These are phyloP conservation scores for Scheffersomyces quercinus DNA, from an alignment of 1,139 yeast genomes.

Conservation along the genomic window DNA sequence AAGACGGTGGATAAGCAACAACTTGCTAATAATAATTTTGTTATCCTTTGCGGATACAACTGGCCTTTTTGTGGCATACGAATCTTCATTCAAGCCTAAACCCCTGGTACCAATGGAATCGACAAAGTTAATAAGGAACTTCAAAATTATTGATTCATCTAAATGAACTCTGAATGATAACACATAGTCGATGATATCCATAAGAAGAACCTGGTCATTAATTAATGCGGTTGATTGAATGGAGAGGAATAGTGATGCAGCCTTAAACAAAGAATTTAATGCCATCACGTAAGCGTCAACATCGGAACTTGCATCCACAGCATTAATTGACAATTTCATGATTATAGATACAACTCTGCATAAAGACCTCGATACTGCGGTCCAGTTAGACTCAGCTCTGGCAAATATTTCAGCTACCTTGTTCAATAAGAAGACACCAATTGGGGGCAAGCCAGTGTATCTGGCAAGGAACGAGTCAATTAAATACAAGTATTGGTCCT, in stretches of 20 bases:
- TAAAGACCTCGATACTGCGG: constrained; percentile 59
- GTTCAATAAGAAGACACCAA: constrained; percentile 53
- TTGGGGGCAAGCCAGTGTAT: constrained; percentile 39
- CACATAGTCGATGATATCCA: constrained; percentile 60
- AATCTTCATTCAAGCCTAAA: constrained; percentile 44
- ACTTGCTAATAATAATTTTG: constrained; percentile 55
- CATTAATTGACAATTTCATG: constrained; percentile 39
- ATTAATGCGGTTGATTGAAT: constrained; percentile 48
- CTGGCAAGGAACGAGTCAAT: constrained; percentile 49
- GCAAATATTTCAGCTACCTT: constrained; percentile 49
- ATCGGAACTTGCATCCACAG: constrained; percentile 24
- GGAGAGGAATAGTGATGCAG: constrained; percentile 49
- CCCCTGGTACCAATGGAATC: constrained; percentile 58
- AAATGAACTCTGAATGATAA: constrained; percentile 42
- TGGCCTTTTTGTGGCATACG: constrained; percentile 25
- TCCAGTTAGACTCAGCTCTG: constrained; percentile 59
- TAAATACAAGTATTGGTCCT: constrained; percentile 60
- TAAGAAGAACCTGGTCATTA: constrained; percentile 58
- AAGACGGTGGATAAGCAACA: constrained; percentile 60
- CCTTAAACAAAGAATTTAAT: constrained; percentile 33
- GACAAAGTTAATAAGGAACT: constrained; percentile 43
- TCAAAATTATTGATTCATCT: constrained; percentile 39
- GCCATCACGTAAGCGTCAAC: constrained; percentile 33
- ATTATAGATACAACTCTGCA: constrained; percentile 60
- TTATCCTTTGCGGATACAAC: constrained; percentile 44